Percentiles rank a stretch among this genome's conserved stretches.
These are phyloP conservation scores for Uncinocarpus reesii DNA, from an alignment of 2,329 filamentous ascomycete species.

Conservation along the genomic window DNA sequence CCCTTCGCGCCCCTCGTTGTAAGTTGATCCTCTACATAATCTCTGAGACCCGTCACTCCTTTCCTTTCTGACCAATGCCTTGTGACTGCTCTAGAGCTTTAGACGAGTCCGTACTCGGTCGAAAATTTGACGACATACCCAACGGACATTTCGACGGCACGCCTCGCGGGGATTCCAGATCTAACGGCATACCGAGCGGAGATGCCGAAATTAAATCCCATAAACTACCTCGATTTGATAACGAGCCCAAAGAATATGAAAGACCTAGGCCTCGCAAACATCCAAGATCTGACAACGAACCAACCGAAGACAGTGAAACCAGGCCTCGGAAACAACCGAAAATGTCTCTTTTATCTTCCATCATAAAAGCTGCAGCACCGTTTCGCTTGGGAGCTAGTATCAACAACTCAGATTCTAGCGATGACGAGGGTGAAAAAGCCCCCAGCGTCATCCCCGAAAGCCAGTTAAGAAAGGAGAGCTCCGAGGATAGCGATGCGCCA, in stretches of 20 bases:
- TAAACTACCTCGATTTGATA: no score
- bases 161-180: no score
- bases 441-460: neutral
- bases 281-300: slow-evolving; percentile 3
- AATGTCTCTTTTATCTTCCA: neutral
- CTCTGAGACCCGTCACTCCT: neutral
- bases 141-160: no score
- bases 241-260: no score
- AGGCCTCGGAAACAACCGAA: slow-evolving; percentile 1
- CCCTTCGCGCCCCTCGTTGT: neutral
- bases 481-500: neutral
- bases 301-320: neutral
- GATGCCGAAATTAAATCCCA: no score
- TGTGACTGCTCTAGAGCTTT: neutral
- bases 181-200: no score
- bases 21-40: neutral
- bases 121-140: no score
- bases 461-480: neutral
- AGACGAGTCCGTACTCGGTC: neutral
- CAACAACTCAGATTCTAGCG: neutral
- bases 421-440: neutral
- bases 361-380: neutral
- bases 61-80: neutral
- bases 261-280: no score
- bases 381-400: neutral